These are phyloP conservation scores for Colletotrichum liriopes DNA, from an alignment of 2,329 filamentous ascomycete genomes.

Conservation along the genomic window DNA sequence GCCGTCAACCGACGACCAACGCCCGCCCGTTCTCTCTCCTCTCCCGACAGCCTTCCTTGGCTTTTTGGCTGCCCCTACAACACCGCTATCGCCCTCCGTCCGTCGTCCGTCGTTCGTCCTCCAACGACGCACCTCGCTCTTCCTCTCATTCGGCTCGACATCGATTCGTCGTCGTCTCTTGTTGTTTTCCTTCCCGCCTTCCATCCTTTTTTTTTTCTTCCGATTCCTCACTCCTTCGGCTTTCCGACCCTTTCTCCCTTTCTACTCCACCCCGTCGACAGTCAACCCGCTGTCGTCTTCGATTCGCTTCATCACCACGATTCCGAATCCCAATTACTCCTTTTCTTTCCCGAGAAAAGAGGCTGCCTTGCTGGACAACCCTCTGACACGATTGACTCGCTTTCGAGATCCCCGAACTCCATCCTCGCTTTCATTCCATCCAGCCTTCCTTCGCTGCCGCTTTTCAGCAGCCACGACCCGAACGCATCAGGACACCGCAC, in stretches of 20 bases:
- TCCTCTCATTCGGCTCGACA: conserved; percentile 14
- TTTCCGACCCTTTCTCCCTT: conserved; percentile 12
- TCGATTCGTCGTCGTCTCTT: conserved; percentile 22
- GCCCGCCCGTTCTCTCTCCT: conserved; percentile 28
- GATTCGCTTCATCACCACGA: conserved; percentile 27
- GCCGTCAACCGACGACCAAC: conserved; percentile 26
- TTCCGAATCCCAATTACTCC: conserved; percentile 25
- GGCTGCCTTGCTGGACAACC: conserved; percentile 43
- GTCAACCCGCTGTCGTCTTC: conserved; percentile 17
- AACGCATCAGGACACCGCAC: conserved; percentile 6
- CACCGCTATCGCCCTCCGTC: background rate
- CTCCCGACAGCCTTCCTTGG: conserved; percentile 20
- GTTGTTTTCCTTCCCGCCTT: conserved; percentile 23
- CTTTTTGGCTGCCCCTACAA: conserved; percentile 31
- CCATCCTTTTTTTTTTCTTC: conserved; percentile 31
- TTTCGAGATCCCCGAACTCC: conserved; percentile 15
- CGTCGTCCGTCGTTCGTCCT: background rate
- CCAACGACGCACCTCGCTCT: conserved; percentile 14
- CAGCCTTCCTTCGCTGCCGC: conserved; percentile 19
- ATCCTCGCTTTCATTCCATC: background rate
- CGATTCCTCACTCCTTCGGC: conserved; percentile 35
- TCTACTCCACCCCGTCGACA: conserved; percentile 23
- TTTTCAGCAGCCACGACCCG: background rate
- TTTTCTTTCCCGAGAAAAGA: conserved; percentile 36
- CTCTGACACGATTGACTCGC: conserved; percentile 35